Base-by-base conservation (phyloP, 129 eudicot species). In the Escallonia herrerae region DNA sequence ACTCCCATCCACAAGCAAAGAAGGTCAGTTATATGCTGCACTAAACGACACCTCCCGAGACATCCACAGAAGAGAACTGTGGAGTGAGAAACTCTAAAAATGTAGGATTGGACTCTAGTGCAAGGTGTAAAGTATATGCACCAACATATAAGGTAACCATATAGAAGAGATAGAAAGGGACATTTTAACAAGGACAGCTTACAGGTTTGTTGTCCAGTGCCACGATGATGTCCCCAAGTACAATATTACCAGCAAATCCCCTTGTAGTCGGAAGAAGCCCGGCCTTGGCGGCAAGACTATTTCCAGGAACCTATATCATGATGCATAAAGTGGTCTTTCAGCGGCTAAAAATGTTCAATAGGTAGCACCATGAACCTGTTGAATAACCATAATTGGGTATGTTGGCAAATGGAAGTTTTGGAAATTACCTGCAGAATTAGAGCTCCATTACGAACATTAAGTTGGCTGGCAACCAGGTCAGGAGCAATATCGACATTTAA, bases 371-470 rank as follows among this genome's bases (percentile, higher is more conserved):
- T 49, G 54, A 1, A 49, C 12, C 9, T 49, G 12, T 11, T 7
- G 54, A 8, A 49, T 7, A 3, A 14, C 58, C 22, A 44, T 49
- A n/a, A 46, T 42, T n/a, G 12, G 43, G 7, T 54, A 33, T 40
- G 43, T 58, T 43, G 46, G 42, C 8, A 49, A 66, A 45, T 5
- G 15, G 33, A 22, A 22, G 33, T 22, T 22, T 22, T 37, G 50
- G 45, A 42, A 10, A 39, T 7, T 68, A 89, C 99, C 99, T 62
- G 93, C 60, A 94, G 77, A 72, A 94, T 73, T 47, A 94, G 83
- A 69, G 99, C 99, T 76, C 99, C 99, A 48, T 89, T 94, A 67
- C 90, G 89, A 67, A 86, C 96, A 80, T 94, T 94, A 63, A 94
- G 95, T 80, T 94, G 99, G 70, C 74, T 89, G 56, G 99, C 91